Percentiles rank a stretch among this genome's conserved stretches.
phyloP scores from a whole-genome alignment of 2,329 filamentous ascomycete genomes.

The Neofusicoccum cordaticola region DNA sequence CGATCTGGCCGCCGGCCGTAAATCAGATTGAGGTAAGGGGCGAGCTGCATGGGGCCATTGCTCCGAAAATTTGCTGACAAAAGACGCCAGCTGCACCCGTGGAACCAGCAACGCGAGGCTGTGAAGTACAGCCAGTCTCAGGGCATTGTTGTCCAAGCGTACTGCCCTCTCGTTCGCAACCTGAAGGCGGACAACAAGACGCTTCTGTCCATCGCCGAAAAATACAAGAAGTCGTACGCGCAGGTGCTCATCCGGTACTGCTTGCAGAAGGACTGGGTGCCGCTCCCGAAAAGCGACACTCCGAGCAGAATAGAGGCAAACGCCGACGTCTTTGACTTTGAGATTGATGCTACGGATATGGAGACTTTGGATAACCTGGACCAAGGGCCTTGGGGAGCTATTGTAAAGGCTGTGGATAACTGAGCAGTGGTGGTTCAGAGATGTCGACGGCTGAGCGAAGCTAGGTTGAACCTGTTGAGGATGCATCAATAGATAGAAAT shows the following conservation, averaged over 20 bases:
- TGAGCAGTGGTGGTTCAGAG: neutral
- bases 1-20: constrained; percentile 66
- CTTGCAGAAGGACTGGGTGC: constrained; percentile 64
- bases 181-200: constrained; percentile 68
- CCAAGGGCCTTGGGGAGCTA: constrained; percentile 31
- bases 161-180: constrained; percentile 67
- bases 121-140: constrained; percentile 58
- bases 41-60: no score
- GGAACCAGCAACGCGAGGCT: constrained; percentile 63
- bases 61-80: neutral
- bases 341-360: constrained; percentile 36
- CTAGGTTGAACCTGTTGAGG: no score
- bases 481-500: no score
- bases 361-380: constrained; percentile 33
- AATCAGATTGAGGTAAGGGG: constrained; percentile 67
- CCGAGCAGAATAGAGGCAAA: constrained; percentile 34
- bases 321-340: constrained; percentile 36
- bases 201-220: constrained; percentile 63
- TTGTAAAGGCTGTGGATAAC: constrained; percentile 32
- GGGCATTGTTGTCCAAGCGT: constrained; percentile 61
- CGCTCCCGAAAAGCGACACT: constrained; percentile 40
- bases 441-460: neutral
- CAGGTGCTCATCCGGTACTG: constrained; percentile 81
- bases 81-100: constrained; percentile 62
- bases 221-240: constrained; percentile 69